Percentiles rank a stretch among this genome's conserved stretches.
Evolutionary conservation across 2,329 filamentous ascomycete species (phyloP).

Genomic region (Aspergillaceae sp.): DNA sequence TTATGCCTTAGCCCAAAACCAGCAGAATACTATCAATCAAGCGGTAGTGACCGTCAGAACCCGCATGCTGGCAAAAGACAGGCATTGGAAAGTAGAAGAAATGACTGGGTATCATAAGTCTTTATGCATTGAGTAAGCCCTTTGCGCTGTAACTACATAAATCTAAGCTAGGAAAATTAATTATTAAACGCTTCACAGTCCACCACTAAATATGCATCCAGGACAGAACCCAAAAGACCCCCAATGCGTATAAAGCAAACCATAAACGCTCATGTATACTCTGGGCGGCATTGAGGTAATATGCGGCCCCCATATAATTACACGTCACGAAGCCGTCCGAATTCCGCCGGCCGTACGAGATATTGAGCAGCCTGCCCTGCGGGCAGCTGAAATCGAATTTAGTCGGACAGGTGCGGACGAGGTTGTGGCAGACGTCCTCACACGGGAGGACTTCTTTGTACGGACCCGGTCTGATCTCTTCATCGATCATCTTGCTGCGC

Average conservation of each 20-base stretch:
- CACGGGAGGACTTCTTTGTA: constrained; percentile 93
- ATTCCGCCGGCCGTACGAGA: constrained; percentile 43
- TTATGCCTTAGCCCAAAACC: no score
- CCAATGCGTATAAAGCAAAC: constrained; percentile 4
- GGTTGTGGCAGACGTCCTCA: constrained; percentile 73
- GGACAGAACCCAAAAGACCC: constrained; percentile 10
- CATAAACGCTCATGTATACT: constrained; percentile 1
- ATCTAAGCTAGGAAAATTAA: background rate
- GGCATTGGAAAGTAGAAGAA: no score
- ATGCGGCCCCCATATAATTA: constrained; percentile 55
- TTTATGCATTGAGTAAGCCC: no score
- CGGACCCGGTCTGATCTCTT: constrained; percentile 65
- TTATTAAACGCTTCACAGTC: background rate
- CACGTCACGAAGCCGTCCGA: constrained; percentile 41
- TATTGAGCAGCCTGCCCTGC: constrained; percentile 37
- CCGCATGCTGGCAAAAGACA: no score
- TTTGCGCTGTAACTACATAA: no score
- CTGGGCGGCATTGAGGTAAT: constrained; percentile 33
- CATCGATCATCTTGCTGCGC: constrained; percentile 66
- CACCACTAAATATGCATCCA: background rate
- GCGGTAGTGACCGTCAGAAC: no score
- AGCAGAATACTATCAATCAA: no score
- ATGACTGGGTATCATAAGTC: no score
- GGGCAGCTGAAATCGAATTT: constrained; percentile 71
- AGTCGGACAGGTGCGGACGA: constrained; percentile 78